Evolutionary conservation across 2,329 filamentous ascomycete species (phyloP).

Genomic region (Biscogniauxia mediterranea): DNA sequence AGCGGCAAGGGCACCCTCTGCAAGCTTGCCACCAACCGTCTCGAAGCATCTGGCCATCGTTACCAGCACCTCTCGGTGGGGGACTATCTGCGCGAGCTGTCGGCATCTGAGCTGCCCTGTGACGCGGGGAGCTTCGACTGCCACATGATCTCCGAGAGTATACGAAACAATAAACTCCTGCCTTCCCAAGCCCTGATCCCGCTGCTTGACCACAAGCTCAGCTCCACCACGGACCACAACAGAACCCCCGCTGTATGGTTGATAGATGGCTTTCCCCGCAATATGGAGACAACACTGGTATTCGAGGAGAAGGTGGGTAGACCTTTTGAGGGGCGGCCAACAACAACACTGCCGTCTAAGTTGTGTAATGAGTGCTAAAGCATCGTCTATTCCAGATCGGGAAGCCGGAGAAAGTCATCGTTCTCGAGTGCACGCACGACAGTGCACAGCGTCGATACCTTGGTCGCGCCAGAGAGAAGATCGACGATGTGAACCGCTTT

Average conservation of each 20-base stretch:
- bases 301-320: slow-evolving; percentile 19
- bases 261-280: slow-evolving; percentile 24
- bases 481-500: slow-evolving; percentile 17
- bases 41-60: not conserved
- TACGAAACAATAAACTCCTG: slow-evolving; percentile 12
- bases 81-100: slow-evolving; percentile 18
- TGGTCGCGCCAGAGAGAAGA: slow-evolving; percentile 10
- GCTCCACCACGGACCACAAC: not conserved
- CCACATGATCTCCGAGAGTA: slow-evolving; percentile 7
- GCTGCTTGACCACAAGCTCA: slow-evolving; percentile 14
- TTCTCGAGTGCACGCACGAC: slow-evolving; percentile 11
- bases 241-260: slow-evolving; percentile 6
- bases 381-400: slow-evolving; percentile 10
- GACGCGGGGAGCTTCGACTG: not conserved
- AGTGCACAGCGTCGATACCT: slow-evolving; percentile 14
- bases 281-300: slow-evolving; percentile 14
- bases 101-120: not conserved
- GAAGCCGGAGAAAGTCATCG: slow-evolving; percentile 14
- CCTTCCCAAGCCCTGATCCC: slow-evolving; percentile 15
- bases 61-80: slow-evolving; percentile 19
- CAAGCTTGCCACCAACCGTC: not conserved
- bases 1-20: slow-evolving; percentile 24
- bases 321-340: too few relatives aligned
- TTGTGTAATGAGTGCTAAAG: not conserved
- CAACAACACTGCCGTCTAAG: not conserved